phyloP scores from a whole-genome alignment of 208 protist species.

The Leishmania guyanensis region DNA sequence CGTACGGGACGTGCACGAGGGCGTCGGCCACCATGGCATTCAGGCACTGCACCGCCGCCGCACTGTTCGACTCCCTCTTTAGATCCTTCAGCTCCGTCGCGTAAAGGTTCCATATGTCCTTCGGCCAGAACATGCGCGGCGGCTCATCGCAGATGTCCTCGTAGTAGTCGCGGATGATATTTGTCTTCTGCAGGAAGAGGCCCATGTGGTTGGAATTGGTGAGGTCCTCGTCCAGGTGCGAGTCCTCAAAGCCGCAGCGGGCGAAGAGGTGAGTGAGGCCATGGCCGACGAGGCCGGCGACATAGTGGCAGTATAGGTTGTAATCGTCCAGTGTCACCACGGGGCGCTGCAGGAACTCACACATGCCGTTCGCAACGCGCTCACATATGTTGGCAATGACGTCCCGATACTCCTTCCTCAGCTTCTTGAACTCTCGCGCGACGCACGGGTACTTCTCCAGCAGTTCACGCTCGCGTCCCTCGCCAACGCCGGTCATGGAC shows the following conservation, averaged over 20 bases:
- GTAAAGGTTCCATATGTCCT: constrained; percentile 83
- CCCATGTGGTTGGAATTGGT: constrained; percentile 94
- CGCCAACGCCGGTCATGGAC: constrained; percentile 59
- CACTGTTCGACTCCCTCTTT: constrained; percentile 40
- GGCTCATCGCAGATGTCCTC: constrained; percentile 94
- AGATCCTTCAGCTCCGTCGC: constrained; percentile 71
- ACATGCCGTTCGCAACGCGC: constrained; percentile 95
- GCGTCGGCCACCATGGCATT: constrained; percentile 96
- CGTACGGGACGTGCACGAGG: constrained; percentile 86
- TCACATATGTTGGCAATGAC: constrained; percentile 94
- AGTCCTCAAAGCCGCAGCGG: constrained; percentile 81
- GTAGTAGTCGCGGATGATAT: constrained; percentile 98
- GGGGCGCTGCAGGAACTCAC: constrained; percentile 78
- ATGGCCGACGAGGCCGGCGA: constrained; percentile 97
- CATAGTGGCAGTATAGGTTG: constrained; percentile 97
- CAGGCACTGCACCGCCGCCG: constrained; percentile 84
- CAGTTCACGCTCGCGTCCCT: constrained; percentile 70
- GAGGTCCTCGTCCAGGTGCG: constrained; percentile 56
- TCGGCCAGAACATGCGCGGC: constrained; percentile 95
- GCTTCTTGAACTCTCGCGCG: constrained; percentile 56
- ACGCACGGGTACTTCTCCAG: constrained; percentile 77
- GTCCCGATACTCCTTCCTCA: constrained; percentile 72
- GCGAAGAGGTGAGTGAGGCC: constrained; percentile 93
- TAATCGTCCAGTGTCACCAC: constrained; percentile 89
- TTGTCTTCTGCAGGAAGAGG: constrained; percentile 98